These are phyloP conservation scores for Podospora australis DNA, from an alignment of 495 filamentous ascomycete species.

Conservation along the genomic window DNA sequence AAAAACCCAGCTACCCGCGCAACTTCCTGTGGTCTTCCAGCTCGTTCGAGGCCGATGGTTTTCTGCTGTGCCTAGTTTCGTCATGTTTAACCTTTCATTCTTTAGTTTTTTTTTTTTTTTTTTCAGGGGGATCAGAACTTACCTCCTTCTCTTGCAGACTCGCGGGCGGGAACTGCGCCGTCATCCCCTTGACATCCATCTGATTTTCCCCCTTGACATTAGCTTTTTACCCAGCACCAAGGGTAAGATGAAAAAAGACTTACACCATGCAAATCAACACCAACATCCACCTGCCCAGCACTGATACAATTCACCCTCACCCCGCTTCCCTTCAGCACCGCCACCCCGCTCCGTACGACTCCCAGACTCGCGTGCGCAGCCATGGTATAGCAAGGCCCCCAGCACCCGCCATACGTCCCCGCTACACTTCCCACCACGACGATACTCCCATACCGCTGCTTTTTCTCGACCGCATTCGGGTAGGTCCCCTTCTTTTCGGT, in stretches of 20 bases:
- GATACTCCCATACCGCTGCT: constrained; percentile 51
- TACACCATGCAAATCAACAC: constrained; percentile 46
- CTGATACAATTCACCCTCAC: constrained; percentile 56
- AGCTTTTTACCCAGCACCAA: background rate
- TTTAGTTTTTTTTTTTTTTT: background rate
- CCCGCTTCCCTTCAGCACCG: constrained; percentile 51
- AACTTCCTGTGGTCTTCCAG: constrained; percentile 44
- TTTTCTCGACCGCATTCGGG: constrained; percentile 54
- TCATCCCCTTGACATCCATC: constrained; percentile 51
- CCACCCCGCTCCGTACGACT: constrained; percentile 52
- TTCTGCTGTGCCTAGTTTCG: constrained; percentile 14
- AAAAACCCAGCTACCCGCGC: constrained; percentile 53
- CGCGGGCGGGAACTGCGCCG: constrained; percentile 48
- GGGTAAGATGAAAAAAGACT: constrained; percentile 5
- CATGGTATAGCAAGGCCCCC: constrained; percentile 55
- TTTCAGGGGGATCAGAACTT: background rate
- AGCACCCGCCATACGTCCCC: constrained; percentile 52
- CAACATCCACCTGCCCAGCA: constrained; percentile 53
- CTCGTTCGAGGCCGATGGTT: constrained; percentile 24
- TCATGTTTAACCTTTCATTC: background rate
- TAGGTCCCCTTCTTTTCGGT: constrained; percentile 45
- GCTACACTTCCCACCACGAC: constrained; percentile 51
- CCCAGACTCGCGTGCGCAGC: constrained; percentile 52
- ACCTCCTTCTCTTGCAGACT: constrained; percentile 47
- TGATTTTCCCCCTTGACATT: constrained; percentile 9